A percentile compares a stretch with the other conserved stretches of the same genome.
phyloP scores from a whole-genome alignment of 2,329 filamentous ascomycete species.

The Fusarium secorum region DNA sequence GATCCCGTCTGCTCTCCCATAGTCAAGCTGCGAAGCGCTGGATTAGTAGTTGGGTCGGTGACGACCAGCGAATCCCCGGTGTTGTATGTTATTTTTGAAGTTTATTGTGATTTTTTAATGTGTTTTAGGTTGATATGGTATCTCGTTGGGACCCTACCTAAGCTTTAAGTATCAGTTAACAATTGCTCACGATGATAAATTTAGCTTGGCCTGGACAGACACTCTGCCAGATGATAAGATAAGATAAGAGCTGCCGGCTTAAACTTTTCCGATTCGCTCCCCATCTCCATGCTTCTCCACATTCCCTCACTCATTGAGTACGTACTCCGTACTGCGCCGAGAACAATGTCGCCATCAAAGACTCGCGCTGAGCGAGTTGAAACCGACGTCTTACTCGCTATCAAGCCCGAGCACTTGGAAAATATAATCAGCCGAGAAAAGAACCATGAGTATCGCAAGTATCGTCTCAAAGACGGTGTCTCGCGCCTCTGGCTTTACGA shows the following conservation, averaged over 20 bases:
- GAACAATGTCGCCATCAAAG: neutral
- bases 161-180: no score
- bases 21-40: neutral
- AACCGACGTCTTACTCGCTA: constrained; percentile 37
- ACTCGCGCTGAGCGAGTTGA: neutral
- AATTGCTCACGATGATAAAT: neutral
- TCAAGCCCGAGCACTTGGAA: constrained; percentile 29
- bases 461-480: constrained; percentile 35
- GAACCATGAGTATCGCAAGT: constrained; percentile 42
- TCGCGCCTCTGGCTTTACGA: constrained; percentile 42
- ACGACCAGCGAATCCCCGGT: constrained; percentile 7
- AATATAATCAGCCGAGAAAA: constrained; percentile 37
- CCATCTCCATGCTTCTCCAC: neutral
- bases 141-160: no score
- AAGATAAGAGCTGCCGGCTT: neutral
- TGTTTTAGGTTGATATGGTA: no score
- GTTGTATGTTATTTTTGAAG: neutral
- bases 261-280: neutral
- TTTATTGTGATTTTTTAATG: neutral
- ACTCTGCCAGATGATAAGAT: neutral
- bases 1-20: constrained; percentile 8
- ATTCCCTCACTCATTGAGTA: neutral
- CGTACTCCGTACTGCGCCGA: neutral
- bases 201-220: neutral
- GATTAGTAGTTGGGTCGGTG: neutral